A percentile compares a stretch with the other conserved stretches of the same genome.
Conservation (phyloP, 2,329 filamentous ascomycete genomes). For the Aspergillus sp. region DNA sequence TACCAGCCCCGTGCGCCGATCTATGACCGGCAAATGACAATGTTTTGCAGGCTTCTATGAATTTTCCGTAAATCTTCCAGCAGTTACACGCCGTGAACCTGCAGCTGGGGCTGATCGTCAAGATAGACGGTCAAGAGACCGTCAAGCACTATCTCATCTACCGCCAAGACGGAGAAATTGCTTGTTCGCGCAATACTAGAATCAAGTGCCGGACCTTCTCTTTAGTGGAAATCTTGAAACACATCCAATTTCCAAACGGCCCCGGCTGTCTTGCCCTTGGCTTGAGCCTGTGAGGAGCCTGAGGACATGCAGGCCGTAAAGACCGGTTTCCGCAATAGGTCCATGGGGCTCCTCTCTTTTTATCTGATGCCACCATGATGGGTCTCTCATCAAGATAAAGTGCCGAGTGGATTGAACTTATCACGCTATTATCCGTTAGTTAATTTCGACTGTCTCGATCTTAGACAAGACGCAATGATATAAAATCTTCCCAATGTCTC, state of each 20-base stretch:
- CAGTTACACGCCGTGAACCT: neutral
- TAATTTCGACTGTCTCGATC: neutral
- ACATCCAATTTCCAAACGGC: slow-evolving; percentile 11
- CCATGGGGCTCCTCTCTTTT: neutral
- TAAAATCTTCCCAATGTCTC: neutral
- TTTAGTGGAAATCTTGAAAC: slow-evolving; percentile 16
- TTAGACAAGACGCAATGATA: neutral
- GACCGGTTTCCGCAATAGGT: neutral
- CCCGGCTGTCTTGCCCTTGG: too few species aligned
- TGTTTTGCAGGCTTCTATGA: neutral
- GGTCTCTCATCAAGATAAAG: neutral
- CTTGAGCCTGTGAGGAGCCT: neutral
- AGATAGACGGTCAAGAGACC: neutral
- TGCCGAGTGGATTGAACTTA: neutral
- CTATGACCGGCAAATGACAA: neutral
- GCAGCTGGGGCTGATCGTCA: neutral
- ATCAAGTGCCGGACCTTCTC: slow-evolving; percentile 1
- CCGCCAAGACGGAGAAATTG: slow-evolving; percentile 18
- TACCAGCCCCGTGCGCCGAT: neutral
- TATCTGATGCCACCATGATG: slow-evolving; percentile 2
- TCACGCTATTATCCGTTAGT: neutral
- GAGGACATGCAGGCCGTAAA: neutral
- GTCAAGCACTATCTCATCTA: neutral
- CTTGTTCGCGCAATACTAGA: slow-evolving; percentile 6
- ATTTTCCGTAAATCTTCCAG: neutral